Conservation (phyloP, 2,329 filamentous ascomycete species). For the Fusarium coffeatum region DNA sequence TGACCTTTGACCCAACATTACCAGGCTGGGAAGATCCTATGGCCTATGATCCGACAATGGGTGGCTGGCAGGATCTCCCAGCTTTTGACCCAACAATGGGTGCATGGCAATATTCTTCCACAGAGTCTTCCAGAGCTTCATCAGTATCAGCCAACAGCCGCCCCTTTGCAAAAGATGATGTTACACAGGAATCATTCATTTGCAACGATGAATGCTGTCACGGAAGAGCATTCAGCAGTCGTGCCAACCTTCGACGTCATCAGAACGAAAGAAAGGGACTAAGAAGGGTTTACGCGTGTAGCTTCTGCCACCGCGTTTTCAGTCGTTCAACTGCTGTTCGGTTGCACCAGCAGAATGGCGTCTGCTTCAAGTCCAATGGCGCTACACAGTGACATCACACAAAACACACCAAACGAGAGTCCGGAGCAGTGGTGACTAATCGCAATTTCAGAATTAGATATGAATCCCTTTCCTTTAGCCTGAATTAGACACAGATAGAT, state of each 20-base stretch:
- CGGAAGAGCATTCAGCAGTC: constrained; percentile 5
- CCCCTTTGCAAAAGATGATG: not conserved
- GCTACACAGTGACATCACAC: not conserved
- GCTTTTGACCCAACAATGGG: not conserved
- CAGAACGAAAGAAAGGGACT: constrained; percentile 2
- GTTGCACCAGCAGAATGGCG: constrained; percentile 4
- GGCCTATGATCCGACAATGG: not conserved
- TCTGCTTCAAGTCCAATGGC: not conserved
- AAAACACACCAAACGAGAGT: not conserved
- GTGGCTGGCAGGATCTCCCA: not conserved
- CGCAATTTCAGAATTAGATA: not conserved
- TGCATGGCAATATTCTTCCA: not conserved
- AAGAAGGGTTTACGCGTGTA: constrained; percentile 1
- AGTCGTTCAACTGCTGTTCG: constrained; percentile 5
- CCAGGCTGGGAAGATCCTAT: not conserved
- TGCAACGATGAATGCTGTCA: constrained; percentile 8
- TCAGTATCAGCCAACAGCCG: not conserved
- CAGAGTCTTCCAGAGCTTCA: not conserved
- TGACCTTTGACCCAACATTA: not conserved
- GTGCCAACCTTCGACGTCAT: constrained; percentile 8
- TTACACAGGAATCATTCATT: not conserved
- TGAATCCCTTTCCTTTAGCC: not conserved
- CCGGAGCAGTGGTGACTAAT: not conserved
- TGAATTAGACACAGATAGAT: not conserved
- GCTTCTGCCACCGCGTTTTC: constrained; percentile 1